phyloP scores from a whole-genome alignment of 306 rosid species.

The Rubus parviflorus region DNA sequence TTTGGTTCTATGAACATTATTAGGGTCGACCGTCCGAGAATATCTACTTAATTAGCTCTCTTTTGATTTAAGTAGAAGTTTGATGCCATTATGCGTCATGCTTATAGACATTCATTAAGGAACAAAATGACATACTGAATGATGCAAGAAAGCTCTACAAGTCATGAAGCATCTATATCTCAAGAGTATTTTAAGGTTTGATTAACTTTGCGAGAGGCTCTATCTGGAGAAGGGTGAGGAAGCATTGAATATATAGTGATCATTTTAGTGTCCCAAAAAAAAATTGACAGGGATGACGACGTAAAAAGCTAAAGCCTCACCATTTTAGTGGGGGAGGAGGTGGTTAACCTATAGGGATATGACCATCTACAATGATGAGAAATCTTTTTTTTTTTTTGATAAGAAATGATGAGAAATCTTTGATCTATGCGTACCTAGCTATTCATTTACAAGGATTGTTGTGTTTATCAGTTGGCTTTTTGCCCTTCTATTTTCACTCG shows the following conservation, averaged over 20 bases:
- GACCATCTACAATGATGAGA: too few relatives aligned
- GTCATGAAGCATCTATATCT: conserved; percentile 6
- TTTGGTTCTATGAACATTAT: neutral
- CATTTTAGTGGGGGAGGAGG: too few relatives aligned
- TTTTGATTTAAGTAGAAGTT: neutral
- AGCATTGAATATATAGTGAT: neutral
- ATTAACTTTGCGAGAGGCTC: neutral
- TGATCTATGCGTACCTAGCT: too few relatives aligned
- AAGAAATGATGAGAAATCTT: too few relatives aligned
- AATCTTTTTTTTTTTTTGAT: too few relatives aligned
- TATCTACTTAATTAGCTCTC: neutral
- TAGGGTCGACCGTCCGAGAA: neutral
- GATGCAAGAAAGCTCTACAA: neutral
- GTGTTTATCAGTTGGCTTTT: too few relatives aligned
- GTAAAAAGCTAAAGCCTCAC: too few relatives aligned
- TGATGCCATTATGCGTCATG: neutral
- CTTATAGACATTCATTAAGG: neutral
- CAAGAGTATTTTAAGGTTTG: neutral
- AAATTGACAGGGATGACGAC: too few relatives aligned
- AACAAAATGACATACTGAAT: neutral
- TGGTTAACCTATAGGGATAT: too few relatives aligned
- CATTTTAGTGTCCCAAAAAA: neutral
- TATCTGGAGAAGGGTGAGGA: neutral
- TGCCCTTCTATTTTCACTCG: too few relatives aligned
- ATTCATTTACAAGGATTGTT: too few relatives aligned